These are phyloP conservation scores for Pneumocystis jirovecii DNA, from an alignment of 1,139 yeast genomes.

Conservation along the genomic window DNA sequence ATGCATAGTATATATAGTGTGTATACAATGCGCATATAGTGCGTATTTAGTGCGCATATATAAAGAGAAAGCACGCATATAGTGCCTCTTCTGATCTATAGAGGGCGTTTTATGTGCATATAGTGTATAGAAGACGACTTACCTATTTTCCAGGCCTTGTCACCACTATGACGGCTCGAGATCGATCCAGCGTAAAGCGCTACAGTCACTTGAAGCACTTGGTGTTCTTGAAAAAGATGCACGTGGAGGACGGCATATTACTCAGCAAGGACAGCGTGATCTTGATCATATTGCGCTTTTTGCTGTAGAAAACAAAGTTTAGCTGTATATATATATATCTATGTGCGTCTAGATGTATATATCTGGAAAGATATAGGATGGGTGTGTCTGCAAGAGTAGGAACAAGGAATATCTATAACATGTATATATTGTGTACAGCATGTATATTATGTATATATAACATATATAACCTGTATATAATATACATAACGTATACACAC, in stretches of 20 bases:
- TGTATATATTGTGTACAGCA: too few relatives aligned
- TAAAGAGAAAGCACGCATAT: too few relatives aligned
- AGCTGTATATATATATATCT: neutral
- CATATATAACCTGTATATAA: too few relatives aligned
- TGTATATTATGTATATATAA: too few relatives aligned
- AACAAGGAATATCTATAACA: too few relatives aligned
- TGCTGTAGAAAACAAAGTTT: neutral
- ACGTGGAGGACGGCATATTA: conserved; percentile 99
- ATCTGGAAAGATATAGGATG: too few relatives aligned
- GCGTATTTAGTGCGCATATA: neutral
- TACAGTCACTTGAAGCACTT: conserved; percentile 95
- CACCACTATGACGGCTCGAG: conserved; percentile 99
- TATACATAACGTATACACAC: too few relatives aligned
- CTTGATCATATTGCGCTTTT: conserved; percentile 99
- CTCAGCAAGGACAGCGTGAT: conserved; percentile 99
- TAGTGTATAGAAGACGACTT: neutral
- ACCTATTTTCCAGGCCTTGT: conserved; percentile 56
- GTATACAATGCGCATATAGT: neutral
- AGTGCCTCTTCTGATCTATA: too few relatives aligned
- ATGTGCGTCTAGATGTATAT: too few relatives aligned
- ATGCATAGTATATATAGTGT: too few relatives aligned
- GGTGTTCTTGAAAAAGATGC: conserved; percentile 94
- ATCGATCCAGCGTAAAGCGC: conserved; percentile 95
- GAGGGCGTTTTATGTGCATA: neutral
- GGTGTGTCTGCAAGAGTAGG: too few relatives aligned